phyloP scores from a whole-genome alignment of 2,329 filamentous ascomycete species.

The Aquanectria penicillioides region DNA sequence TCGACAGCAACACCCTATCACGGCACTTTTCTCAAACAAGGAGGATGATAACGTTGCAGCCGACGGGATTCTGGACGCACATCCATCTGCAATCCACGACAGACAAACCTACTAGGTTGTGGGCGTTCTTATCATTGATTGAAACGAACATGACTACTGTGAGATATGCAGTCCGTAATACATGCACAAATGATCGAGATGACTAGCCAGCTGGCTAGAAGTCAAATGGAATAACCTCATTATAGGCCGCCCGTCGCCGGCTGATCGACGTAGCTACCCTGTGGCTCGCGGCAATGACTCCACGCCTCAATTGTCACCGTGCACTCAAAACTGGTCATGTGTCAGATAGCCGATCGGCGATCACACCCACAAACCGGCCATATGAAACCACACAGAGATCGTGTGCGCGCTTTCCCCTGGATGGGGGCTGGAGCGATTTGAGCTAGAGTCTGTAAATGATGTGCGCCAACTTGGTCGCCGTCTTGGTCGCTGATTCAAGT shows the following conservation, averaged over 20 bases:
- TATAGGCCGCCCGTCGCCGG: too few species aligned
- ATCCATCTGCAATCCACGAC: too few species aligned
- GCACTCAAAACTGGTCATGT: slow-evolving; percentile 25
- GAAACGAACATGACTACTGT: too few species aligned
- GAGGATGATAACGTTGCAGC: not conserved
- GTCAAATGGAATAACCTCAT: too few species aligned
- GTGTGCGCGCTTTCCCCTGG: slow-evolving; percentile 11
- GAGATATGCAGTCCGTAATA: too few species aligned
- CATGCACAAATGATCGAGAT: too few species aligned
- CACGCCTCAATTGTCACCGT: slow-evolving; percentile 24
- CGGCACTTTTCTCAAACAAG: not conserved
- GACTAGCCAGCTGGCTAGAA: too few species aligned
- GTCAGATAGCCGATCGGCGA: slow-evolving; percentile 42
- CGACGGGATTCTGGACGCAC: not conserved
- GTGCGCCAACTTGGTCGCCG: too few species aligned
- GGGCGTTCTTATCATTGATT: too few species aligned
- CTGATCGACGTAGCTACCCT: too few species aligned
- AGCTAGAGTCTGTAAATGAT: slow-evolving; percentile 28
- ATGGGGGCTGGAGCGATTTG: slow-evolving; percentile 10
- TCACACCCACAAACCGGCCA: slow-evolving; percentile 26
- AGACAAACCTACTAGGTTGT: too few species aligned
- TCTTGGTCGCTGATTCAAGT: slow-evolving; percentile 21
- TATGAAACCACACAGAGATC: slow-evolving; percentile 20
- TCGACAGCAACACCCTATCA: not conserved
- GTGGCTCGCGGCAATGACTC: slow-evolving; percentile 13